Conservation (phyloP, 805 yeast genomes). For the Hanseniaspora guilliermondii region DNA sequence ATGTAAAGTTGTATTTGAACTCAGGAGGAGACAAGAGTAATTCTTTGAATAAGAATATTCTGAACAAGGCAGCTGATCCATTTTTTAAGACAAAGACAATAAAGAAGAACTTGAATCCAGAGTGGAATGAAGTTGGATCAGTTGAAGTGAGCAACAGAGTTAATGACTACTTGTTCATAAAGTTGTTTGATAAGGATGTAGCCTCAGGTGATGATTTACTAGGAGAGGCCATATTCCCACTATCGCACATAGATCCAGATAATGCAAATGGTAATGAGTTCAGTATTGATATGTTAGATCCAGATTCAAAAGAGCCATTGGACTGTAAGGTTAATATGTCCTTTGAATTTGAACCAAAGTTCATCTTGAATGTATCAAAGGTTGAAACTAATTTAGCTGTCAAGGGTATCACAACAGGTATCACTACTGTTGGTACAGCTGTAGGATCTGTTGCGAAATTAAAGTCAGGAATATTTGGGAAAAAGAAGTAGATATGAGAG, state of each 20-base stretch:
- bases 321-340: slow-evolving; percentile 52
- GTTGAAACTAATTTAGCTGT: slow-evolving; percentile 36
- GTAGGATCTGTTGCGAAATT: slow-evolving; percentile 32
- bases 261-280: slow-evolving; percentile 33
- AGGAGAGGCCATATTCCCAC: slow-evolving; percentile 49
- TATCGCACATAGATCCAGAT: slow-evolving; percentile 51
- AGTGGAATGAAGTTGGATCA: slow-evolving; percentile 62
- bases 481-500: not conserved
- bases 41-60: slow-evolving; percentile 5
- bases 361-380: slow-evolving; percentile 37
- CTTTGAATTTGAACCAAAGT: slow-evolving; percentile 58
- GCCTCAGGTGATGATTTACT: slow-evolving; percentile 77
- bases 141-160: slow-evolving; percentile 50
- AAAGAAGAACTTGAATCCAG: slow-evolving; percentile 84
- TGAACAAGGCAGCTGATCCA: slow-evolving; percentile 37
- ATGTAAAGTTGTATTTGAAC: slow-evolving; percentile 54
- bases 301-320: slow-evolving; percentile 30
- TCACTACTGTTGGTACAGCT: slow-evolving; percentile 34
- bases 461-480: slow-evolving; percentile 32
- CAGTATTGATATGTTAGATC: slow-evolving; percentile 37
- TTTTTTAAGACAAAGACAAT: slow-evolving; percentile 64
- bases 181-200: slow-evolving; percentile 82
- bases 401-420: slow-evolving; percentile 39
- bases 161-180: slow-evolving; percentile 44
- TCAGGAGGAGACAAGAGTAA: slow-evolving; percentile 34